Conservation (phyloP, 345 rosid genomes). For the Acer yangbiense region DNA sequence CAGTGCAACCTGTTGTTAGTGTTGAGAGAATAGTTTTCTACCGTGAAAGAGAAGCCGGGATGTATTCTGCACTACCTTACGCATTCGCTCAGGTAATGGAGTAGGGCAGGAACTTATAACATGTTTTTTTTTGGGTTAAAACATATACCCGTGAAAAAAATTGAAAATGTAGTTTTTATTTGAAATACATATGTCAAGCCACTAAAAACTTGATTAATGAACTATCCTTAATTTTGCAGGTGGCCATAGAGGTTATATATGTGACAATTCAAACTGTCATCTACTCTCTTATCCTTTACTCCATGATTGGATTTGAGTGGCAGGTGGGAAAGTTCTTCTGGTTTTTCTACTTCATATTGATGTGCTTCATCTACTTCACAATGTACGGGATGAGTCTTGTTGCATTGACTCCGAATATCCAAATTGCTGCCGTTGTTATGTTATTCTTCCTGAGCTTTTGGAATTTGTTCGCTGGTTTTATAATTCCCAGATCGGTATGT, state of each 20-base stretch:
- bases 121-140: too few species aligned
- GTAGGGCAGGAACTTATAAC: neutral
- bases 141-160: too few species aligned
- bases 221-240: slow-evolving; percentile 41
- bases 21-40: slow-evolving; percentile 80
- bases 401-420: slow-evolving; percentile 73
- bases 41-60: slow-evolving; percentile 89
- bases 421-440: slow-evolving; percentile 71
- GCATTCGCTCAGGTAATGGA: slow-evolving; percentile 70
- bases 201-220: neutral
- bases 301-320: slow-evolving; percentile 85
- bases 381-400: slow-evolving; percentile 83
- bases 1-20: slow-evolving; percentile 69
- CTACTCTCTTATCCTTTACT: slow-evolving; percentile 59
- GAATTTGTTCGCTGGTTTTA: slow-evolving; percentile 89
- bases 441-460: slow-evolving; percentile 81
- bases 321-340: slow-evolving; percentile 43
- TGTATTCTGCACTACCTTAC: slow-evolving; percentile 85
- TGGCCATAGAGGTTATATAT: slow-evolving; percentile 65
- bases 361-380: slow-evolving; percentile 70
- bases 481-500: slow-evolving; percentile 68
- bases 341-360: slow-evolving; percentile 66
- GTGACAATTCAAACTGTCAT: slow-evolving; percentile 52
- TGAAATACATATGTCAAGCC: neutral
- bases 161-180: too few species aligned